Base-by-base conservation (phyloP, 2,329 filamentous ascomycete species). In the Cylindrodendrum hubeiense region DNA sequence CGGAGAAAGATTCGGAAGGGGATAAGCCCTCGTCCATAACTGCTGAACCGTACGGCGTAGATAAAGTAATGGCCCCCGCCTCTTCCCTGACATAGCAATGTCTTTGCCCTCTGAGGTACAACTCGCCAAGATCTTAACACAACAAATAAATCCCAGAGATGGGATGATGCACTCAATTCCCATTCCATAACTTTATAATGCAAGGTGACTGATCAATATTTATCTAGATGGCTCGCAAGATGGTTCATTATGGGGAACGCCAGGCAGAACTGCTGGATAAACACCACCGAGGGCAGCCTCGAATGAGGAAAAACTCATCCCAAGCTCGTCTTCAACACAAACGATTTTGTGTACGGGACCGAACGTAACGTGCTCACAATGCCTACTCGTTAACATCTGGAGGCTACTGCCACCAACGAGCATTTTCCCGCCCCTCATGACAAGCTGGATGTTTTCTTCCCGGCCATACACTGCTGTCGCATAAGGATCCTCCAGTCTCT, bases 191-290 rank as follows among this genome's bases (percentile, higher is more conserved):
- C 9, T 10, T 34, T 34, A 34, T 34, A 1, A 34, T 13, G 10
- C 15, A 34, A 34, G 10, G 10, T 34, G n/a, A n/a, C n/a, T n/a
- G n/a, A 39, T 39, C 15, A 19, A 19, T 39, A 4, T 57, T 22
- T 50, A 57, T 47, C 21, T 30, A 21, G 43, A 49, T n/a, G 59
- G 51, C 19, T 63, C 43, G 21, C 54, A 63, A 15, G 46, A 39
- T 21, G 60, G 53, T 15, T 63, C 60, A 15, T 43, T 53, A 6
- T 12, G 53, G 22, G 19, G 60, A 39, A 63, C 21, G 2, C 52
- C 52, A 21, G 60, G 60, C 12, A 63, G 13, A 12, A 63, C 34
- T 33, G 60, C 60, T 17, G 60, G 60, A 57, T 63, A 63, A 3
- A 44, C 52, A 3, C 59, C 44, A 22, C 8, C 46, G 4, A 57